A percentile compares a stretch with the other conserved stretches of the same genome.
These are phyloP conservation scores for Sphaerulina vaccinii DNA, from an alignment of 2,329 filamentous ascomycete genomes.

Conservation along the genomic window DNA sequence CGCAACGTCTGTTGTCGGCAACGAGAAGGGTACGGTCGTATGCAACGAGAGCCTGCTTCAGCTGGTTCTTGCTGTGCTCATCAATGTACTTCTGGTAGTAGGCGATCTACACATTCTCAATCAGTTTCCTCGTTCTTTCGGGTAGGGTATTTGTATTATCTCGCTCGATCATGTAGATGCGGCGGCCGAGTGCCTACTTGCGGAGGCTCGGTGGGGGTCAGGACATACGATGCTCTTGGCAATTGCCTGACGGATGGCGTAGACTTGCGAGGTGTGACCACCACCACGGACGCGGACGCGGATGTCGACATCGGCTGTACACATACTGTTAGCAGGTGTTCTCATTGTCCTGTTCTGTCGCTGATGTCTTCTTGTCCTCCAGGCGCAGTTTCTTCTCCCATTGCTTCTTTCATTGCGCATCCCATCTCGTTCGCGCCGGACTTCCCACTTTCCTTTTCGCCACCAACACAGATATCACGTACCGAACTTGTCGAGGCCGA, in stretches of 20 bases:
- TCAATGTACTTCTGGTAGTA: slow-evolving; percentile 99
- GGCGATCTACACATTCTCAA: slow-evolving; percentile 55
- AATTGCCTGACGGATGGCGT: slow-evolving; percentile 98
- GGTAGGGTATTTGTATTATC: neutral
- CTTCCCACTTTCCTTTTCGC: neutral
- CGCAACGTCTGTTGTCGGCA: slow-evolving; percentile 97
- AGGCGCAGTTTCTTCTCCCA: neutral
- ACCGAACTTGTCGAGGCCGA: slow-evolving; percentile 95
- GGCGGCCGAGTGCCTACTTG: slow-evolving; percentile 18
- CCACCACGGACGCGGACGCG: slow-evolving; percentile 93
- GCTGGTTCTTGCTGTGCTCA: slow-evolving; percentile 99
- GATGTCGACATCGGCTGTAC: slow-evolving; percentile 80
- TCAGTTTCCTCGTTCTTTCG: slow-evolving; percentile 18
- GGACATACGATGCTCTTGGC: slow-evolving; percentile 79
- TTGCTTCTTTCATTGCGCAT: no score
- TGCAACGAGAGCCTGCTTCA: slow-evolving; percentile 94
- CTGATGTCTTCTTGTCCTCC: neutral
- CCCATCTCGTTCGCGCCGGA: neutral
- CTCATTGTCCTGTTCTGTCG: slow-evolving; percentile 9
- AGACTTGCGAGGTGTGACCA: slow-evolving; percentile 96
- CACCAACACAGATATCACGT: slow-evolving; percentile 32
- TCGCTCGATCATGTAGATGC: slow-evolving; percentile 17
- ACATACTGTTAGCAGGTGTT: slow-evolving; percentile 26
- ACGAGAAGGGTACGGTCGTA: slow-evolving; percentile 98
- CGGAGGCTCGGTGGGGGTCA: slow-evolving; percentile 18